Percentiles rank a stretch among this genome's conserved stretches.
Evolutionary conservation across 2,329 filamentous ascomycete species (phyloP).

Genomic region (Penicillium crustosum): DNA sequence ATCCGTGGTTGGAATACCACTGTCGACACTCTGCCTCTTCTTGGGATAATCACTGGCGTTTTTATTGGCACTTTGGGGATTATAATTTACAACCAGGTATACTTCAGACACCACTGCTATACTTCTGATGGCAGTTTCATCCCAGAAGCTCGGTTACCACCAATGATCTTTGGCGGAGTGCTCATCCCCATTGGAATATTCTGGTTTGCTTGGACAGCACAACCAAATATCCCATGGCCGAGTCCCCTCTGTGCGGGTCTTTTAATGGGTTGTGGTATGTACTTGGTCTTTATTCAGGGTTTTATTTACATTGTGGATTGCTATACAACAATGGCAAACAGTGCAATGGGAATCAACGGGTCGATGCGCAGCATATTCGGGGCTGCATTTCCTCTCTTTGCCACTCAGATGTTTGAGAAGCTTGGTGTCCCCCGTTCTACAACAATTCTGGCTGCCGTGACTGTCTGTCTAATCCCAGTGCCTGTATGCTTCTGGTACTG

Average conservation of each 20-base stretch:
- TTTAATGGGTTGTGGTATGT: background rate
- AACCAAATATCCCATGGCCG: background rate
- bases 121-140: background rate
- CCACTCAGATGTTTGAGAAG: background rate
- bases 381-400: background rate
- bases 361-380: background rate
- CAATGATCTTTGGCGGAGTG: background rate
- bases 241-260: background rate
- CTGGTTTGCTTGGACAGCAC: background rate
- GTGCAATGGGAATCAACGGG: background rate
- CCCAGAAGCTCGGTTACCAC: background rate
- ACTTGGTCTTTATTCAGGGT: background rate
- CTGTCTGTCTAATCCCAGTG: background rate
- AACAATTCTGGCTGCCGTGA: background rate
- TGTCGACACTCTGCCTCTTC: background rate
- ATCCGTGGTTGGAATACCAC: background rate
- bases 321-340: background rate
- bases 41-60: background rate
- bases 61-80: background rate
- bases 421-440: background rate
- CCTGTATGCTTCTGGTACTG: background rate
- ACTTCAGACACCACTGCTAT: background rate
- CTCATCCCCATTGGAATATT: background rate
- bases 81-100: background rate
- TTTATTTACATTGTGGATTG: background rate